Evolutionary conservation across 805 yeast genomes (phyloP).

Genomic region (Ogataea nakhonphanomensis): DNA sequence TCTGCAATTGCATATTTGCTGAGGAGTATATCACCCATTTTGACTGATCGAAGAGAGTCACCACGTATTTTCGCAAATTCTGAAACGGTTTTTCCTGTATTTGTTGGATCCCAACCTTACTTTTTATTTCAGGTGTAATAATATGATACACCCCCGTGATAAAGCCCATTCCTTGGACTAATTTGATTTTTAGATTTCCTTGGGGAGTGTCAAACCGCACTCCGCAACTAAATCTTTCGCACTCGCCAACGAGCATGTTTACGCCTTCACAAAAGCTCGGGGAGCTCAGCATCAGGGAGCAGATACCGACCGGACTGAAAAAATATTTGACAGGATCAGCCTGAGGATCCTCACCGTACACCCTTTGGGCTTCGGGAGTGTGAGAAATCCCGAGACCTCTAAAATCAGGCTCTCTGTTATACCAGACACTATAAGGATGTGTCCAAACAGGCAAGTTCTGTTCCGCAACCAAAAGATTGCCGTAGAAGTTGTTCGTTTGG

Average conservation of each 20-base stretch:
- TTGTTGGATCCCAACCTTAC: conserved; percentile 61
- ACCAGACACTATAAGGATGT: conserved; percentile 79
- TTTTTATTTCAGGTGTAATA: conserved; percentile 52
- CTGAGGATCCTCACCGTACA: conserved; percentile 63
- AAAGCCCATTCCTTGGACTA: conserved; percentile 81
- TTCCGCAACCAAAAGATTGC: conserved; percentile 62
- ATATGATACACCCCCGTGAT: conserved; percentile 59
- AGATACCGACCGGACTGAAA: conserved; percentile 67
- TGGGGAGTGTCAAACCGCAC: conserved; percentile 31
- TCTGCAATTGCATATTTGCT: conserved; percentile 13
- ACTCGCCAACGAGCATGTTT: conserved; percentile 29
- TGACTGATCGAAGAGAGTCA: conserved; percentile 50
- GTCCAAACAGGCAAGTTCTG: conserved; percentile 76
- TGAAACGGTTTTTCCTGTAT: conserved; percentile 40
- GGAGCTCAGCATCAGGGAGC: conserved; percentile 53
- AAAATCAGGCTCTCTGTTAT: conserved; percentile 36
- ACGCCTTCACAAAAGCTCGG: conserved; percentile 35
- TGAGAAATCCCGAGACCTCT: conserved; percentile 69
- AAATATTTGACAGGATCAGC: conserved; percentile 44
- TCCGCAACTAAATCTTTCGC: conserved; percentile 32
- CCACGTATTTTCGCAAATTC: conserved; percentile 50
- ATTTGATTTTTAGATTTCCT: conserved; percentile 42
- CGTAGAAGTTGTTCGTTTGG: conserved; percentile 77
- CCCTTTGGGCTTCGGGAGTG: conserved; percentile 54
- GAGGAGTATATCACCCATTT: conserved; percentile 62